A percentile compares a stretch with the other conserved stretches of the same genome.
Conservation (phyloP, 2,329 filamentous ascomycete genomes). For the Trichophyton verrucosum region DNA sequence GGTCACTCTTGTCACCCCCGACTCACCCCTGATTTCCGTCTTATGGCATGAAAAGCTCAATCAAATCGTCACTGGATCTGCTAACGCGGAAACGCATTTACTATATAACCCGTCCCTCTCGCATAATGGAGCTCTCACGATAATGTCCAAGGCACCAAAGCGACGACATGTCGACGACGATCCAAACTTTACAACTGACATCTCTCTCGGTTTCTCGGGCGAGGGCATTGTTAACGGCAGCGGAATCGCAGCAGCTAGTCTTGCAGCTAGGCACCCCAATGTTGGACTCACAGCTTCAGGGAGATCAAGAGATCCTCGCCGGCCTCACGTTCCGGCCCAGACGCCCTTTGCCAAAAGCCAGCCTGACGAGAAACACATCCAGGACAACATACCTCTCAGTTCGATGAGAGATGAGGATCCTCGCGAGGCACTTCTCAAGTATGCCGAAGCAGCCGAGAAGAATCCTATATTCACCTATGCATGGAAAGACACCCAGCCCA, state of each 20-base stretch:
- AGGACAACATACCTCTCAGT: conserved; percentile 75
- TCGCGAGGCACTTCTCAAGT: conserved; percentile 83
- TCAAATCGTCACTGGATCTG: conserved; percentile 88
- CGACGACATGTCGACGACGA: conserved; percentile 93
- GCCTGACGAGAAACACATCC: conserved; percentile 80
- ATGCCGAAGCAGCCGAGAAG: conserved; percentile 82
- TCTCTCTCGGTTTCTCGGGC: conserved; percentile 65
- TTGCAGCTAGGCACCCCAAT: conserved; percentile 51
- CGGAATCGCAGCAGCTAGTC: conserved; percentile 58
- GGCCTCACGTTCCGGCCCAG: conserved; percentile 70
- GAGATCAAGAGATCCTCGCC: conserved; percentile 61
- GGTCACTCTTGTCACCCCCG: conserved; percentile 77
- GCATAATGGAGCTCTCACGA: conserved; percentile 64
- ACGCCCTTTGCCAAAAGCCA: conserved; percentile 87
- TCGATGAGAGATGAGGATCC: conserved; percentile 95
- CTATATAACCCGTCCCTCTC: conserved; percentile 85
- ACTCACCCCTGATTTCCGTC: conserved; percentile 68
- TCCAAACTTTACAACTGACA: conserved; percentile 71
- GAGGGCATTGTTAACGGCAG: conserved; percentile 65
- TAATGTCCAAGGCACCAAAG: conserved; percentile 89
- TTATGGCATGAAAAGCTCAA: conserved; percentile 92
- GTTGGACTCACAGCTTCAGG: conserved; percentile 68
- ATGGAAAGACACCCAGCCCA: conserved; percentile 83
- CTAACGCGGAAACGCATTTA: conserved; percentile 77
- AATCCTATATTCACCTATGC: conserved; percentile 91